Conservation (phyloP, 1,284 basidiomycete species). For the Naganishia albida region DNA sequence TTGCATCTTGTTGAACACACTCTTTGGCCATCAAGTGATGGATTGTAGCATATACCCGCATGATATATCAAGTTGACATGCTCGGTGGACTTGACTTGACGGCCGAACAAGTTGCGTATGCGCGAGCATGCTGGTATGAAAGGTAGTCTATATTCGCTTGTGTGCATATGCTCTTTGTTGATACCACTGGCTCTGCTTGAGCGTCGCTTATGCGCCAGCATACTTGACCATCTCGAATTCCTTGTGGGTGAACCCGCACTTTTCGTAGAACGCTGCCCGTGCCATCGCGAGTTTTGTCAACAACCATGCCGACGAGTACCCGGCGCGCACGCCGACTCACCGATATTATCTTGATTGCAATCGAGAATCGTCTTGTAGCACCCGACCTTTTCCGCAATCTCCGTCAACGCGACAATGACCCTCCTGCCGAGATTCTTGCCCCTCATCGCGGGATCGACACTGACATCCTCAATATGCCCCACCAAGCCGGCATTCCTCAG, state of each 20-base stretch:
- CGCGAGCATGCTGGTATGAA: too few relatives aligned
- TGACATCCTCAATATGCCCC: slow-evolving; percentile 97
- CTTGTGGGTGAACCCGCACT: slow-evolving; percentile 87
- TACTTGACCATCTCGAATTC: slow-evolving; percentile 76
- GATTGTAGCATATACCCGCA: slow-evolving; percentile 24
- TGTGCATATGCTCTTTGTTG: too few relatives aligned
- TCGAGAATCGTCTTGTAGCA: slow-evolving; percentile 97
- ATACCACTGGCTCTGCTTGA: too few relatives aligned
- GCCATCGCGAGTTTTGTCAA: not conserved
- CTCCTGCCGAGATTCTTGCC: slow-evolving; percentile 79
- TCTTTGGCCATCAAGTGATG: slow-evolving; percentile 19
- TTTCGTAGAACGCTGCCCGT: slow-evolving; percentile 84
- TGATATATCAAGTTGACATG: not conserved
- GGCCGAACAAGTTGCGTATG: too few relatives aligned
- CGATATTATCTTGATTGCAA: slow-evolving; percentile 85
- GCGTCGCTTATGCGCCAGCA: not conserved
- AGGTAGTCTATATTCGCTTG: too few relatives aligned
- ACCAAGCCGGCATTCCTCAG: slow-evolving; percentile 74
- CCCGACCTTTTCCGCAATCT: slow-evolving; percentile 71
- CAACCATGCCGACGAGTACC: not conserved
- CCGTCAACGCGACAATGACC: slow-evolving; percentile 80
- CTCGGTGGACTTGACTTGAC: too few relatives aligned
- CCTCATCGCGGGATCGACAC: slow-evolving; percentile 81
- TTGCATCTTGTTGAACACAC: slow-evolving; percentile 17
- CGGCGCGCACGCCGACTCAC: slow-evolving; percentile 60